Base-by-base conservation (phyloP, 768 basidiomycete species). In the Naganishia vaughanmartiniae region DNA sequence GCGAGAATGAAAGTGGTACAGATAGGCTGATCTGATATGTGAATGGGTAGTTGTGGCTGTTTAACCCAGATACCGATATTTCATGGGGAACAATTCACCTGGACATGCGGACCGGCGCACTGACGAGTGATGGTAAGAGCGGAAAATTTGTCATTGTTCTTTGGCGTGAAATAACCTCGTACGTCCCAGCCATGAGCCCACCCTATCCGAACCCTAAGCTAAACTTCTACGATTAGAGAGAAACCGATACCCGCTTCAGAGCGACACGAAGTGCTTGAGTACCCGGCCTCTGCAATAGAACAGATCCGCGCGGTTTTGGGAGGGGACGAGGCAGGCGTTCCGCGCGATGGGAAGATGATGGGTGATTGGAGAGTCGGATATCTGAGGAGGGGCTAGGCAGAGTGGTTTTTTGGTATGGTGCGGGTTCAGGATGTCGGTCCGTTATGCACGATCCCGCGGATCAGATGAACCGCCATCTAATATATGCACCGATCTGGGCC, bases 41-140 rank as follows among this genome's bases (percentile, higher is more conserved):
- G 55, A 10, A 15, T 15, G 45, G 17, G 31, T 45, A 63, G 60
- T 45, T 63, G 36, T 63, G 60, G 60, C 60, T 63, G 24, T 63
- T 63, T 26, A 63, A 63, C 19, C 60, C 60, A 14, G 60, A 63
- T 45, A 45, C 39, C 39, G 60, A 63, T 28, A 63, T 63, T 30
- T 6, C 39, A 12, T 63, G 60, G 60, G 60, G 60, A 45, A 28
- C 15, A 6, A 24, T 45, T 11, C 24, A 30, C 39, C 28, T 24
- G 24, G 60, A 63, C 42, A 26, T 15, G 12, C 39, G 4, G 4
- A 12, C 19, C 11, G 39, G 42, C 26, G 60, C 17, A 45, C 3
- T 7, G 42, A 28, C 10, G 15, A 17, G 39, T 21, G 10, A 63
- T 15, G 11, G 7, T 15, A n/a, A 26, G 60, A 15, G 34, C 5